phyloP scores from a whole-genome alignment of 169 alveolate genomes.

The Neospora caninum region DNA sequence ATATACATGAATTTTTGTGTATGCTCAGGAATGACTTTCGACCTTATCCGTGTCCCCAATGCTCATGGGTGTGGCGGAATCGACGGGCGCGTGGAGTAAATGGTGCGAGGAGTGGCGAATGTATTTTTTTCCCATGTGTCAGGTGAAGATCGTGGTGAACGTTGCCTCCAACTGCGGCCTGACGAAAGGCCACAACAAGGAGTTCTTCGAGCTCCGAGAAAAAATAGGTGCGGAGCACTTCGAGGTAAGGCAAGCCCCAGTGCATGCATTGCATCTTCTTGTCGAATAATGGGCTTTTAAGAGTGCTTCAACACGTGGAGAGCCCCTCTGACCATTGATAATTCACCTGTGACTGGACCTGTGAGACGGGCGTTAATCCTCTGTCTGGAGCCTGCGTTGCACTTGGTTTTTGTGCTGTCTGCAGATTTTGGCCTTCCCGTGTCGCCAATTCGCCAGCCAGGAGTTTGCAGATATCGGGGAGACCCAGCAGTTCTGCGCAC shows the following conservation, averaged over 20 bases:
- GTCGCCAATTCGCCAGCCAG: constrained; percentile 37
- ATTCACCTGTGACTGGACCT: too few species aligned
- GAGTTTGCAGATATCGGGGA: constrained; percentile 7
- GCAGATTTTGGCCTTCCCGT: constrained; percentile 56
- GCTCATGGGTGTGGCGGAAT: too few species aligned
- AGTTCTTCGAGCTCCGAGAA: not conserved
- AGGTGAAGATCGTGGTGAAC: not conserved
- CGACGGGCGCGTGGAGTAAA: too few species aligned
- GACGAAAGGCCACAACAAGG: not conserved
- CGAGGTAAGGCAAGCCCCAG: not conserved
- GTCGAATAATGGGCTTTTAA: not conserved
- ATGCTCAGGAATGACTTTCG: not conserved
- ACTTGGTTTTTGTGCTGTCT: not conserved
- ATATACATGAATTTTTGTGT: too few species aligned
- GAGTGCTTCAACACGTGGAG: too few species aligned
- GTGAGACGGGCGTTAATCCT: too few species aligned
- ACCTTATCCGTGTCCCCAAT: not conserved
- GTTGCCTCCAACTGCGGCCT: constrained; percentile 20
- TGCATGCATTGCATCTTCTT: not conserved
- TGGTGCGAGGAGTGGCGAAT: too few species aligned
- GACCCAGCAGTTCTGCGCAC: constrained; percentile 12
- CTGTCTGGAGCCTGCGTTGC: too few species aligned
- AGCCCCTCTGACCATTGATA: too few species aligned
- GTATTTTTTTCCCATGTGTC: not conserved
- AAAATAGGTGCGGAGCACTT: not conserved